A percentile compares a stretch with the other conserved stretches of the same genome.
Evolutionary conservation across 2,329 filamentous ascomycete species (phyloP).

Genomic region (Neocatenulostroma microsporum): DNA sequence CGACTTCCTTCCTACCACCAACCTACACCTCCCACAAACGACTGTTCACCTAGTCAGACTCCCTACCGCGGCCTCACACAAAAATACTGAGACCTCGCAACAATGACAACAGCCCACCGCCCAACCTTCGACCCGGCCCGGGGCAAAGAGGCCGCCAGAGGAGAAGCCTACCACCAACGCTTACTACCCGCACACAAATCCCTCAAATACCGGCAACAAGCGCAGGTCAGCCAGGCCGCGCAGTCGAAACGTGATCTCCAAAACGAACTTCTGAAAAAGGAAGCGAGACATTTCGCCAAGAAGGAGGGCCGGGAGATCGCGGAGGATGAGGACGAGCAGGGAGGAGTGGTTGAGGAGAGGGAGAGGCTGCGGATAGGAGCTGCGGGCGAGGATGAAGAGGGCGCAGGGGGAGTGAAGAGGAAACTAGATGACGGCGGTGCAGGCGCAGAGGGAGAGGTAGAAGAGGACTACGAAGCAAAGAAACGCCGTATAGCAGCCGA

Average conservation of each 20-base stretch:
- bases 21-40: too few relatives aligned
- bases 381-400: not conserved
- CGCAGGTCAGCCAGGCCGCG: slow-evolving; percentile 79
- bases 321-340: slow-evolving; percentile 28
- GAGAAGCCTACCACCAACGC: slow-evolving; percentile 91
- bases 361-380: slow-evolving; percentile 42
- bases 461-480: slow-evolving; percentile 66
- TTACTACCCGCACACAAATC: slow-evolving; percentile 88
- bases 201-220: slow-evolving; percentile 81
- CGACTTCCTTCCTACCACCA: too few relatives aligned
- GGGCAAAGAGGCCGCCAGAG: slow-evolving; percentile 89
- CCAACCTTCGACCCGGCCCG: slow-evolving; percentile 94
- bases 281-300: slow-evolving; percentile 81
- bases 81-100: slow-evolving; percentile 17
- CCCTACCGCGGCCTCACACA: too few relatives aligned
- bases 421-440: slow-evolving; percentile 47
- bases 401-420: slow-evolving; percentile 49
- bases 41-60: too few relatives aligned
- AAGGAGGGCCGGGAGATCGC: slow-evolving; percentile 54
- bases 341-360: slow-evolving; percentile 3
- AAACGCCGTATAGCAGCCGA: slow-evolving; percentile 80
- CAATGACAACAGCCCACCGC: slow-evolving; percentile 56
- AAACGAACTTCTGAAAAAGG: slow-evolving; percentile 80
- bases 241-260: slow-evolving; percentile 66
- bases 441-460: too few relatives aligned